Evolutionary conservation across 2,329 filamentous ascomycete species (phyloP).

Genomic region (Trichophyton verrucosum): DNA sequence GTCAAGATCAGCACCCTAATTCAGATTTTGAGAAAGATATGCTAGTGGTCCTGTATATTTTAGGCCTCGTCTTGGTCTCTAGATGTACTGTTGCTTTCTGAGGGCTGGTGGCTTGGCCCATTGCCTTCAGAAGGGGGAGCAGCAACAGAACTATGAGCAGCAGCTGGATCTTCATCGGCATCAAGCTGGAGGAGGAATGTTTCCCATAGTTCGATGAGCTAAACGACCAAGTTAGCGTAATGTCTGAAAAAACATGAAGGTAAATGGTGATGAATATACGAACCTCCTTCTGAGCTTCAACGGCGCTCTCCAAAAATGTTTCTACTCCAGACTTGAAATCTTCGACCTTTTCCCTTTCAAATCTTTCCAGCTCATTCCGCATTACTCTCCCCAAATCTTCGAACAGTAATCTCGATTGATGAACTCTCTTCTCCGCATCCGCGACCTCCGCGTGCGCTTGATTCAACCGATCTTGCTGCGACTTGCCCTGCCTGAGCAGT

Average conservation of each 20-base stretch:
- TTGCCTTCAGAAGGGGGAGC: constrained; percentile 10
- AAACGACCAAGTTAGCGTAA: not conserved
- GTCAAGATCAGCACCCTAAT: not conserved
- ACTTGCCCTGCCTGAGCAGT: constrained; percentile 83
- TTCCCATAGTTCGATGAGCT: constrained; percentile 87
- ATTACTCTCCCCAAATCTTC: constrained; percentile 96
- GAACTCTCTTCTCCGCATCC: constrained; percentile 87
- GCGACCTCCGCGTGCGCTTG: constrained; percentile 85
- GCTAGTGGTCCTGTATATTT: not conserved
- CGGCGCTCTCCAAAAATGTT: constrained; percentile 90
- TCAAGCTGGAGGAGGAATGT: constrained; percentile 95
- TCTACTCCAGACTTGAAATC: constrained; percentile 98
- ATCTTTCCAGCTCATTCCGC: constrained; percentile 80
- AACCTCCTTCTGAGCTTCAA: constrained; percentile 98
- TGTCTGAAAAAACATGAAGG: not conserved
- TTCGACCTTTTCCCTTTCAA: constrained; percentile 95
- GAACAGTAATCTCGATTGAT: constrained; percentile 79
- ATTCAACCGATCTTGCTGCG: constrained; percentile 87
- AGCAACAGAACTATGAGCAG: constrained; percentile 24
- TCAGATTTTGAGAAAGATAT: not conserved
- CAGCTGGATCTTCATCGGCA: constrained; percentile 67
- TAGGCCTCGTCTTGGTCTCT: constrained; percentile 2
- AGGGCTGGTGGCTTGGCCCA: not conserved
- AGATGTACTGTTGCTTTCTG: constrained; percentile 4
- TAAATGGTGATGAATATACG: constrained; percentile 18